Percentiles rank a stretch among this genome's conserved stretches.
phyloP scores from a whole-genome alignment of 306 rosid species.

The Cicer judaicum region DNA sequence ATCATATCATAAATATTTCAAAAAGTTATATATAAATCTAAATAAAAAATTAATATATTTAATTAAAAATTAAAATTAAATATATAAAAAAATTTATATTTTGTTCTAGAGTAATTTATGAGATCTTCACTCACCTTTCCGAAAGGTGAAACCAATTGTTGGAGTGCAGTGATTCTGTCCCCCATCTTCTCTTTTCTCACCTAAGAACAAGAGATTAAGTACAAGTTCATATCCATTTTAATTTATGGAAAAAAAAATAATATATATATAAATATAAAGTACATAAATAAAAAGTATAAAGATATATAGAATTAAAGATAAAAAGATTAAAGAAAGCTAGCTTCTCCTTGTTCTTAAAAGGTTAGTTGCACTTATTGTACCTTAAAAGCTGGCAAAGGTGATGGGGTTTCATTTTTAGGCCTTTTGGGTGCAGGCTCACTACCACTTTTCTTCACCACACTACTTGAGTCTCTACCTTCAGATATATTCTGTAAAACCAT shows the following conservation, averaged over 20 bases:
- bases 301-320: constrained; percentile 12
- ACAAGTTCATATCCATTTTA: constrained; percentile 45
- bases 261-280: not conserved
- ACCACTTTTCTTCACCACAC: constrained; percentile 76
- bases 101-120: too few relatives aligned
- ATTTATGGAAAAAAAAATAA: constrained; percentile 29
- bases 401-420: constrained; percentile 78
- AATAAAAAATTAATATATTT: too few relatives aligned
- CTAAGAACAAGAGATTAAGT: constrained; percentile 49
- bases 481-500: constrained; percentile 72
- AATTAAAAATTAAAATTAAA: too few relatives aligned
- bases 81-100: too few relatives aligned
- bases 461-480: constrained; percentile 72
- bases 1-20: too few relatives aligned
- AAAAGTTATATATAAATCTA: too few relatives aligned
- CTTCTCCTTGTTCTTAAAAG: constrained; percentile 41
- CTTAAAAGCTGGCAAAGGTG: constrained; percentile 99
- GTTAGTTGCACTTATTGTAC: constrained; percentile 59
- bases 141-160: constrained; percentile 99
- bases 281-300: constrained; percentile 13
- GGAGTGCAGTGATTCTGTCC: constrained; percentile 99
- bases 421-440: constrained; percentile 78
- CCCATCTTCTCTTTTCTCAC: constrained; percentile 99
- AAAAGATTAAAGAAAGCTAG: constrained; percentile 32
- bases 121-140: constrained; percentile 70